Evolutionary conservation across 345 rosid species (phyloP).

Genomic region (Eucalyptus shirleyi): DNA sequence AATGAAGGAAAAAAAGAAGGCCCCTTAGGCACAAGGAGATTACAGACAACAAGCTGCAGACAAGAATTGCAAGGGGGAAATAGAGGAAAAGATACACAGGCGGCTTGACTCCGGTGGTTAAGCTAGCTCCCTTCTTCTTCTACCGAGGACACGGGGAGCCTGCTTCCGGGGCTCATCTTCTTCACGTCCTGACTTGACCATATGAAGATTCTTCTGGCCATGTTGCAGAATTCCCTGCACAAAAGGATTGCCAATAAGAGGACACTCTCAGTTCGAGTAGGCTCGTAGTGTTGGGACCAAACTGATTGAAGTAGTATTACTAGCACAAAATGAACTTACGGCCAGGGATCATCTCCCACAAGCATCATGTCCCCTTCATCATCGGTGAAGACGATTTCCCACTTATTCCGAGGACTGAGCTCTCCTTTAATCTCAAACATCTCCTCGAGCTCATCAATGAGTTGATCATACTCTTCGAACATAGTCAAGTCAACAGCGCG

Average conservation of each 20-base stretch:
- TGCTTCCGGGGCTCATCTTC: conserved; percentile 48
- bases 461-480: conserved; percentile 58
- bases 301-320: not conserved
- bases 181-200: conserved; percentile 76
- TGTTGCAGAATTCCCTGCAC: conserved; percentile 84
- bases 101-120: not conserved
- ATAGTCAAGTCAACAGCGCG: conserved; percentile 71
- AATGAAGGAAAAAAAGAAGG: not conserved
- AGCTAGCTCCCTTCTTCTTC: conserved; percentile 33
- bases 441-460: conserved; percentile 62
- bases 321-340: conserved; percentile 35
- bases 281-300: not conserved
- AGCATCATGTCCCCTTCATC: conserved; percentile 98
- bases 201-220: conserved; percentile 78
- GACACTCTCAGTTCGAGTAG: not conserved
- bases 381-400: conserved; percentile 86
- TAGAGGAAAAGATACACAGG: not conserved
- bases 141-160: conserved; percentile 29
- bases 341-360: conserved; percentile 93
- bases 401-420: conserved; percentile 49
- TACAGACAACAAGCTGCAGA: not conserved
- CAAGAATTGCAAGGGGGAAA: not conserved
- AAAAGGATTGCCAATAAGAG: not conserved
- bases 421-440: conserved; percentile 73
- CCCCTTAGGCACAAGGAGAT: not conserved